Percentiles rank a stretch among this genome's conserved stretches.
These are phyloP conservation scores for Asterionellopsis glacialis DNA, from an alignment of 108 stramenopile species.

Conservation along the genomic window DNA sequence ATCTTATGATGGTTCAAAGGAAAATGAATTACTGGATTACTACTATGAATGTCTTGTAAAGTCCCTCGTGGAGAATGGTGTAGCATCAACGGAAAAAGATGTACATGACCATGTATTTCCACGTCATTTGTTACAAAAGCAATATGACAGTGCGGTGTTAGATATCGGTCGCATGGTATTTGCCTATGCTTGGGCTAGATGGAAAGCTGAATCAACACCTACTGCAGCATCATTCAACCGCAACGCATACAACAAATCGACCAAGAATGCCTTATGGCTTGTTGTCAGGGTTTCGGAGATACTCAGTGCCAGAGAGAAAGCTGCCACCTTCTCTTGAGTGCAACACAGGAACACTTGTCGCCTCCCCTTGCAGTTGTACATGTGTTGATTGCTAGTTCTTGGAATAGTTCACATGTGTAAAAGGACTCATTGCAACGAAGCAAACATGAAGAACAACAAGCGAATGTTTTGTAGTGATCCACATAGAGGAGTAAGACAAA, in stretches of 20 bases:
- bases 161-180: slow-evolving; percentile 60
- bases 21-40: slow-evolving; percentile 31
- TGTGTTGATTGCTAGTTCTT: too few species aligned
- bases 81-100: slow-evolving; percentile 22
- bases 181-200: slow-evolving; percentile 63
- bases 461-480: too few species aligned
- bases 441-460: too few species aligned
- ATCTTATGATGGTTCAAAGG: slow-evolving; percentile 33
- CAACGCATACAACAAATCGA: slow-evolving; percentile 60
- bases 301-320: slow-evolving; percentile 11
- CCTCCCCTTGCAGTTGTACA: too few species aligned
- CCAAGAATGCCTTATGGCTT: slow-evolving; percentile 51
- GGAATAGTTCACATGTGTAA: too few species aligned
- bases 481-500: too few species aligned
- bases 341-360: too few species aligned
- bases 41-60: slow-evolving; percentile 34
- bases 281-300: slow-evolving; percentile 43
- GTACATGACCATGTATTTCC: slow-evolving; percentile 27
- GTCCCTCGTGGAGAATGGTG: slow-evolving; percentile 41
- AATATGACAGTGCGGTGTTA: slow-evolving; percentile 55
- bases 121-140: slow-evolving; percentile 26
- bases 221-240: slow-evolving; percentile 43
- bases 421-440: too few species aligned
- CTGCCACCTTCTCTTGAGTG: too few species aligned
- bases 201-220: slow-evolving; percentile 37